phyloP scores from a whole-genome alignment of 2,329 filamentous ascomycete species.

The Phialophora verrucosa region DNA sequence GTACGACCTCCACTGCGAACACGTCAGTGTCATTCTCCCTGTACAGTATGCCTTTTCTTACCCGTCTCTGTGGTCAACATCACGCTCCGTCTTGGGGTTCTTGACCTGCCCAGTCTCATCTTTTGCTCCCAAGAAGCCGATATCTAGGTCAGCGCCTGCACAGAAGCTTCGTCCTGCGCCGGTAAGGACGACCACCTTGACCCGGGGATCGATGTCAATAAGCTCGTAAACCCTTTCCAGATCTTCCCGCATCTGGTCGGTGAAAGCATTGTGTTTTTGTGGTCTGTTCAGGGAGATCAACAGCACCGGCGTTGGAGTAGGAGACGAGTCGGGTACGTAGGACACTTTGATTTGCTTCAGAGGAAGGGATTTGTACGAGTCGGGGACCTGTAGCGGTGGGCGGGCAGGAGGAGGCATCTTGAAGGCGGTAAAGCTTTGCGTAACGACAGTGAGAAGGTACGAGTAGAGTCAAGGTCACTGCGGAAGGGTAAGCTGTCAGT shows the following conservation, averaged over 20 bases:
- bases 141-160: constrained; percentile 65
- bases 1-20: constrained; percentile 57
- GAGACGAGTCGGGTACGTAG: constrained; percentile 52
- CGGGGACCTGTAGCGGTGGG: constrained; percentile 40
- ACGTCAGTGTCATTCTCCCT: constrained; percentile 17
- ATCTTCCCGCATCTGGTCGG: constrained; percentile 66
- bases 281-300: constrained; percentile 70
- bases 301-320: constrained; percentile 65
- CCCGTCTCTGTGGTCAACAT: constrained; percentile 41
- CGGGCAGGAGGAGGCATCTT: constrained; percentile 32
- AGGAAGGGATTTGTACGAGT: constrained; percentile 45
- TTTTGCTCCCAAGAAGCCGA: constrained; percentile 38
- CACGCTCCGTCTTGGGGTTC: constrained; percentile 36
- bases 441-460: neutral
- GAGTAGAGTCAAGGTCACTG: neutral
- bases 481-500: neutral
- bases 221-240: constrained; percentile 61
- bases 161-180: constrained; percentile 62
- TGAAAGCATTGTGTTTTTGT: constrained; percentile 72
- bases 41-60: constrained; percentile 16
- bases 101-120: constrained; percentile 26
- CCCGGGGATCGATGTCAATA: constrained; percentile 61
- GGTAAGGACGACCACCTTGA: constrained; percentile 62
- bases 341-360: constrained; percentile 45
- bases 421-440: constrained; percentile 3